Base-by-base conservation (phyloP, 345 rosid species). In the Clarkia xantiana region DNA sequence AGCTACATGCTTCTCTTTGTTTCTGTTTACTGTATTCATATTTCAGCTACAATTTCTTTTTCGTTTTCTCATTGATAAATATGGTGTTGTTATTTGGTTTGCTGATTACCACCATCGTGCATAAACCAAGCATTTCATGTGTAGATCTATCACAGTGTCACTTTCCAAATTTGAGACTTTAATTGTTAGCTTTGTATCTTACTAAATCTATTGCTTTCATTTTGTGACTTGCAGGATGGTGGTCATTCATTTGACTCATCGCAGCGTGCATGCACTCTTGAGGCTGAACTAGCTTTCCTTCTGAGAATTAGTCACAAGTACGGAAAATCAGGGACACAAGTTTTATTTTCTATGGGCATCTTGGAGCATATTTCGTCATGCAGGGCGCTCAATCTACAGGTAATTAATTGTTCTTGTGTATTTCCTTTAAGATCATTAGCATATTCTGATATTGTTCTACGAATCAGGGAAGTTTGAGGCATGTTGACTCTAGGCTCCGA, bases 321-420 rank as follows among this genome's bases (percentile, higher is more conserved):
- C 60, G 88, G 95, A 42, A 90, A 86, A 71, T 74, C 95, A 41
- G 97, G 97, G 58, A 84, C 91, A 16, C 91, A 81, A 66, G 86
- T 90, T 57, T 69, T 90, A 46, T 81, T 86, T 67, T 81, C 94
- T 46, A 90, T 90, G 95, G 84, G 88, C 62, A 78, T 87, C 47
- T 59, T 90, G 73, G 97, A 86, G 64, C 91, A 83, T 63, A 67
- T 90, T 23, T 61, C 84, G 56, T 86, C 96, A 23, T 83, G 84
- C 73, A 77, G 44, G 71, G 86, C 79, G 40, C 64, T 73, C 44
- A 70, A 61, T 61, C 67, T 76, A 44, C 91, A 86, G 89, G 97
- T 84, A 49, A 45, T 45, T 36, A 10, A 40, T 11, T 19, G 22
- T 43, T 7, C 9, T 29, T 29, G 36, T 29, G 36, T 10, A 29